Percentiles rank a stretch among this genome's conserved stretches.
phyloP scores from a whole-genome alignment of 2,329 filamentous ascomycete genomes.

The Aureobasidium sp. region DNA sequence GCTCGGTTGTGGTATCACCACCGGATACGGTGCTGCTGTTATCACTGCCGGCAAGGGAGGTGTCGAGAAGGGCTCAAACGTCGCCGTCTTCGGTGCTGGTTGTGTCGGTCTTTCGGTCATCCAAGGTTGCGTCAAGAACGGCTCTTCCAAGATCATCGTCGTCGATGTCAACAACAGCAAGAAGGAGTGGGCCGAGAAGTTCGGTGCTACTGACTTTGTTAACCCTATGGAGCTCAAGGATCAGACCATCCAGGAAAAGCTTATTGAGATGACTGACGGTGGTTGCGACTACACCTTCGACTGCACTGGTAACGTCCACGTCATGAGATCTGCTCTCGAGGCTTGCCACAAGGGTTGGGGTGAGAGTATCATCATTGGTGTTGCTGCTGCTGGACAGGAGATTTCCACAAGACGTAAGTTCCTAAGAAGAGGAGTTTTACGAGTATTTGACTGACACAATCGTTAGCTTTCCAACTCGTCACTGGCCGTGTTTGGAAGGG shows the following conservation, averaged over 20 bases:
- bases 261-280: slow-evolving; percentile 96
- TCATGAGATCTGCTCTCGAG: slow-evolving; percentile 93
- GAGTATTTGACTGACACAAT: not conserved
- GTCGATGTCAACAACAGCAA: slow-evolving; percentile 81
- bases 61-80: slow-evolving; percentile 80
- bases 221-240: slow-evolving; percentile 64
- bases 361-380: slow-evolving; percentile 94
- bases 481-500: slow-evolving; percentile 97
- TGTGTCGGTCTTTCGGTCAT: slow-evolving; percentile 94
- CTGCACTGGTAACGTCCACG: slow-evolving; percentile 93
- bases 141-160: slow-evolving; percentile 69
- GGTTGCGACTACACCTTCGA: slow-evolving; percentile 99
- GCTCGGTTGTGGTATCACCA: slow-evolving; percentile 96
- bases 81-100: slow-evolving; percentile 90
- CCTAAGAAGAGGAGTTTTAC: not conserved
- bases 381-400: slow-evolving; percentile 92
- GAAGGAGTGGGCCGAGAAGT: slow-evolving; percentile 88
- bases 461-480: slow-evolving; percentile 88
- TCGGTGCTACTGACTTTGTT: slow-evolving; percentile 93
- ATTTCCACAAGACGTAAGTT: slow-evolving; percentile 84
- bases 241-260: slow-evolving; percentile 81
- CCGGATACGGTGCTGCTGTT: slow-evolving; percentile 89
- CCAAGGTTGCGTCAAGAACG: slow-evolving; percentile 83
- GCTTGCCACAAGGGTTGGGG: slow-evolving; percentile 99
- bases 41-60: slow-evolving; percentile 67